Base-by-base conservation (phyloP, 331 rosid species). In the Rhamnella rubrinervis region DNA sequence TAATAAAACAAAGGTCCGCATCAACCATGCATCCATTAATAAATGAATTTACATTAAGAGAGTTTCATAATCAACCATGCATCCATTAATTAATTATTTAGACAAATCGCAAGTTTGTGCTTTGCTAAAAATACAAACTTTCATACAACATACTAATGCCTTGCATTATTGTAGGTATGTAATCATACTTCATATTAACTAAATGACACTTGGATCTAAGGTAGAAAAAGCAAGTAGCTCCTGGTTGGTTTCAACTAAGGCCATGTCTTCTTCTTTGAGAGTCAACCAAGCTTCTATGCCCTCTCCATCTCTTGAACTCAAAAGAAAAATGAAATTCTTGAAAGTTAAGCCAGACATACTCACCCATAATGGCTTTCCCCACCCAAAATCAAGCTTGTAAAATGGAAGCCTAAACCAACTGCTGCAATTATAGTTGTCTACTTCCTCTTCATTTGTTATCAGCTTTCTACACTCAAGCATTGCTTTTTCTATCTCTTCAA, bases 351-450 rank as follows among this genome's bases (percentile, higher is more conserved):
- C 28, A 18, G 63, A 40, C 13, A 17, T 21, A n/a, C 66, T 44
- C 11, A 74, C 67, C 83, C 83, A 74, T 17, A 18, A 2, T 21
- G 83, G 83, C 15, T 70, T 79, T 41, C 83, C 83, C 76, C 69
- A 69, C 2, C 80, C 80, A 61, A 79, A 79, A 53, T 74, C 65
- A 0, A 26, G 53, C 1, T 69, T 64, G 20, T 68, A 70, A 3
- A 74, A 1, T 53, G 64, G 63, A 59, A 74, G 69, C 19, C 52
- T 61, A 37, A 81, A 76, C 78, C 78, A 52, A 16, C 57, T 52
- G 7, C 21, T 52, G 57, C 23, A 52, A 52, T 19, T 52, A n/a
- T 52, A 52, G 20, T 19, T 16, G 21, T 52, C 57, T 17, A 16
- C 6, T 1, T 15, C 20, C 7, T 52, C 57, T 52, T 52, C 19